These are phyloP conservation scores for Talaromyces sp. DNA, from an alignment of 2,329 filamentous ascomycete genomes.

Conservation along the genomic window DNA sequence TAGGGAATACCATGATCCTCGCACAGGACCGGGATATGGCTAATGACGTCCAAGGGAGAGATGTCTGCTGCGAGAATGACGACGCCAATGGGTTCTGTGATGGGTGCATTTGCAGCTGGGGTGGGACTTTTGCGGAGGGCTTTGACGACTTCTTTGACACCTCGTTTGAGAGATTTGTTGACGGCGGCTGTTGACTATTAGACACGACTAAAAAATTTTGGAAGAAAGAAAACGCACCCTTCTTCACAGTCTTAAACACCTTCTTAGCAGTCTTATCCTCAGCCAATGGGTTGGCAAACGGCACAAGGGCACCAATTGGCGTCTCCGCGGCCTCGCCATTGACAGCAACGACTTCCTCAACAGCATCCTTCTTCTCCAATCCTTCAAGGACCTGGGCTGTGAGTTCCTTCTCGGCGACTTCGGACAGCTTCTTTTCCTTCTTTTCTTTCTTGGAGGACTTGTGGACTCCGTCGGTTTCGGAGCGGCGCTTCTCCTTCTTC, in stretches of 20 bases:
- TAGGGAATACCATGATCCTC: constrained; percentile 98
- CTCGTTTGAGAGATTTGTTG: constrained; percentile 91
- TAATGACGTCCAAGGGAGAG: constrained; percentile 97
- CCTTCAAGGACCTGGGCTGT: constrained; percentile 35
- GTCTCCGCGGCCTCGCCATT: constrained; percentile 18
- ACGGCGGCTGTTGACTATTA: constrained; percentile 67
- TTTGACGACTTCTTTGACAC: constrained; percentile 99
- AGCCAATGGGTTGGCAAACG: constrained; percentile 49
- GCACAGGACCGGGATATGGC: constrained; percentile 94
- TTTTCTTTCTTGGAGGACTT: constrained; percentile 38
- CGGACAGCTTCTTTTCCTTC: constrained; percentile 43
- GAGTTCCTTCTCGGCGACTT: constrained; percentile 41
- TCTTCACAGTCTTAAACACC: constrained; percentile 52
- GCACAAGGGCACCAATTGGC: constrained; percentile 47
- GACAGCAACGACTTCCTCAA: constrained; percentile 17
- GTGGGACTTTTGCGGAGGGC: constrained; percentile 86
- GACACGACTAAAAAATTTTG: too few relatives aligned
- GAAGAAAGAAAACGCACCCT: constrained; percentile 33
- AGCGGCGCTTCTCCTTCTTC: constrained; percentile 48
- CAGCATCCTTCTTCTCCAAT: constrained; percentile 25
- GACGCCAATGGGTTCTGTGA: constrained; percentile 64
- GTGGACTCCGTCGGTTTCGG: constrained; percentile 45
- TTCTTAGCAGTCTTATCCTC: constrained; percentile 52
- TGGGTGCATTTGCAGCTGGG: constrained; percentile 61
- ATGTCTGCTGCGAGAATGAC: constrained; percentile 96